phyloP scores from a whole-genome alignment of 441 rosid species.

The Gossypium davidsonii region DNA sequence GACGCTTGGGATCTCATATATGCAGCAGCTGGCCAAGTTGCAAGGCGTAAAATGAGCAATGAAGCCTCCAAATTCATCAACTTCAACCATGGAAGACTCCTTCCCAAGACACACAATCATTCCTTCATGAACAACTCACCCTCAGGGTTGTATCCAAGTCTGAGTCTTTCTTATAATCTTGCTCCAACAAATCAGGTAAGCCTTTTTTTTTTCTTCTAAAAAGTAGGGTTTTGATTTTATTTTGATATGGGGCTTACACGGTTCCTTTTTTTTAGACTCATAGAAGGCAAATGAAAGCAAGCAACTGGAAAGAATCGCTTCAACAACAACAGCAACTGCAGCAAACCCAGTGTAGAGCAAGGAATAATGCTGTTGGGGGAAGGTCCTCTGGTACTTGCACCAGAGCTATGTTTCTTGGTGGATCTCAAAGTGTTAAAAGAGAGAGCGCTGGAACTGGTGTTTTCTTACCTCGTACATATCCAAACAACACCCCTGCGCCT shows the following conservation, averaged over 20 bases:
- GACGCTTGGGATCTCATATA: constrained; percentile 57
- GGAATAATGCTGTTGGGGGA: constrained; percentile 19
- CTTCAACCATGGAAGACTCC: constrained; percentile 18
- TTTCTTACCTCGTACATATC: constrained; percentile 59
- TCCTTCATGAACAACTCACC: constrained; percentile 14
- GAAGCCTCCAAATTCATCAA: constrained; percentile 20
- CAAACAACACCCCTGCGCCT: constrained; percentile 26
- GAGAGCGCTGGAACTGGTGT: constrained; percentile 74
- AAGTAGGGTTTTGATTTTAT: neutral
- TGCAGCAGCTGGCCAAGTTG: constrained; percentile 68
- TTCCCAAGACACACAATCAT: constrained; percentile 3
- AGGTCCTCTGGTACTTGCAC: constrained; percentile 23
- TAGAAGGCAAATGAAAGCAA: constrained; percentile 20
- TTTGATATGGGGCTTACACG: neutral
- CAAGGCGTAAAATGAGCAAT: constrained; percentile 41
- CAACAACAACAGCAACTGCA: constrained; percentile 11
- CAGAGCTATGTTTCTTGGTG: constrained; percentile 34
- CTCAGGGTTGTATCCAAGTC: constrained; percentile 25
- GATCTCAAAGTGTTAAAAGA: constrained; percentile 36
- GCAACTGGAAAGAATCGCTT: constrained; percentile 12
- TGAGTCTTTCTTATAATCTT: constrained; percentile 7
- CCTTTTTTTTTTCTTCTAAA: neutral
- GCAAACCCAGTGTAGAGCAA: constrained; percentile 26
- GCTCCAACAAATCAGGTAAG: constrained; percentile 27
- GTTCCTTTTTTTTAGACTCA: neutral